Evolutionary conservation across 352 stramenopile species (phyloP).

Genomic region (Phytophthora megakarya): DNA sequence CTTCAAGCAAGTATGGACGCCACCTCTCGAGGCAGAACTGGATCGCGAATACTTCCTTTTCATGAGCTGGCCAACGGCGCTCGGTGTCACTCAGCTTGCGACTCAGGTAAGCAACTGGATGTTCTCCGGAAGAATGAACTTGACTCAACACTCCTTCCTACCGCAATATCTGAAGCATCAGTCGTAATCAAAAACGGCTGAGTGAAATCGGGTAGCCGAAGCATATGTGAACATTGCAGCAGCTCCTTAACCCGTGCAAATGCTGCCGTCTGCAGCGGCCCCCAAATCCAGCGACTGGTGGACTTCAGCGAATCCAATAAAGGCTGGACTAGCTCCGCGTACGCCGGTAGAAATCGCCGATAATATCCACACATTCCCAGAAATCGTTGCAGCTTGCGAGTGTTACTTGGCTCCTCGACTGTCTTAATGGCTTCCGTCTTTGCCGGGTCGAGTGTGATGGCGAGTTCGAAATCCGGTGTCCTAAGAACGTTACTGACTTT

Average conservation of each 20-base stretch:
- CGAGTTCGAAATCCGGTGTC: too few relatives aligned
- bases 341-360: neutral
- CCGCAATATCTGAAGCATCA: constrained; percentile 1
- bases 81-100: neutral
- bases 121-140: neutral
- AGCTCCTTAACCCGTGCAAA: constrained; percentile 2
- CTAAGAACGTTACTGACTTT: too few relatives aligned
- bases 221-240: constrained; percentile 3
- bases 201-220: neutral
- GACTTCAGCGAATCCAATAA: neutral
- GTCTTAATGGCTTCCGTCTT: neutral
- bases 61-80: constrained; percentile 2
- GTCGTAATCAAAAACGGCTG: constrained; percentile 2
- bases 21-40: constrained; percentile 11
- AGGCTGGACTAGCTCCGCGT: neutral
- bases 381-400: too few relatives aligned
- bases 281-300: neutral
- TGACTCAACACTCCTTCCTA: constrained; percentile 9
- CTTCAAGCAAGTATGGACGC: constrained; percentile 4
- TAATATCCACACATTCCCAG: too few relatives aligned
- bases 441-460: too few relatives aligned
- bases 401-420: too few relatives aligned
- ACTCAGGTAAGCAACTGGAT: neutral
- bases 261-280: neutral
- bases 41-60: constrained; percentile 11